Evolutionary conservation across 2,329 filamentous ascomycete species (phyloP).

Genomic region (Ascocoryne sarcoides): DNA sequence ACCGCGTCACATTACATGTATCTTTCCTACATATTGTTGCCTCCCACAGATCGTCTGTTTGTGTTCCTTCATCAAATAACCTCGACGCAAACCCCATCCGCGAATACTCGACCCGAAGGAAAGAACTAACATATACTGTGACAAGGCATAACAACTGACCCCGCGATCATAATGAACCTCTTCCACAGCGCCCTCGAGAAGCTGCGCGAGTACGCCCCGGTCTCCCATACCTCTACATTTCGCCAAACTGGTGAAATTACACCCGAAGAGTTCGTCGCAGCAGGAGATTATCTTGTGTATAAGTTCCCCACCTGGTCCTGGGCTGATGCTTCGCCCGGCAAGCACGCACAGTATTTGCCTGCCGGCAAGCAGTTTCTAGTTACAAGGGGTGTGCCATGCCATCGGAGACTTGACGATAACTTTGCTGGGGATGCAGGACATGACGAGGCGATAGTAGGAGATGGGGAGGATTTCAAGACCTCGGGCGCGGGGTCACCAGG

Average conservation of each 20-base stretch:
- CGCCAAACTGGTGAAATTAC: conserved; percentile 91
- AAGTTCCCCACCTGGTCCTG: conserved; percentile 99
- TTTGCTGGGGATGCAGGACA: conserved; percentile 82
- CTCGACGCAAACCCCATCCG: background rate
- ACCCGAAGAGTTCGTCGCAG: conserved; percentile 90
- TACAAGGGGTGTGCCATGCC: conserved; percentile 88
- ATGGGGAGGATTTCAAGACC: conserved; percentile 54
- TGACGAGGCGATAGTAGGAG: conserved; percentile 77
- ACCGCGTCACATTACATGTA: background rate
- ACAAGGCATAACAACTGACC: background rate
- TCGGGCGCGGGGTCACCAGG: conserved; percentile 35
- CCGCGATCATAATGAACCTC: too few species aligned
- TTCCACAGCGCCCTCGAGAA: conserved; percentile 88
- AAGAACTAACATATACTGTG: background rate
- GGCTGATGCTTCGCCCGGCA: conserved; percentile 78
- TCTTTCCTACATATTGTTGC: background rate
- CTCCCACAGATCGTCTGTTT: background rate
- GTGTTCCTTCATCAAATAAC: background rate
- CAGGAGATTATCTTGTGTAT: conserved; percentile 96
- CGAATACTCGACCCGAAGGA: background rate
- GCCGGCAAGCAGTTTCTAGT: conserved; percentile 90
- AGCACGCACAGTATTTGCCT: conserved; percentile 74
- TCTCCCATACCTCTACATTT: conserved; percentile 87
- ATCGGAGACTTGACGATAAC: conserved; percentile 83
- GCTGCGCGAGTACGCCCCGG: conserved; percentile 84